Evolutionary conservation across 148 eudicot species (phyloP).

Genomic region (Pharnaceum exiguum): DNA sequence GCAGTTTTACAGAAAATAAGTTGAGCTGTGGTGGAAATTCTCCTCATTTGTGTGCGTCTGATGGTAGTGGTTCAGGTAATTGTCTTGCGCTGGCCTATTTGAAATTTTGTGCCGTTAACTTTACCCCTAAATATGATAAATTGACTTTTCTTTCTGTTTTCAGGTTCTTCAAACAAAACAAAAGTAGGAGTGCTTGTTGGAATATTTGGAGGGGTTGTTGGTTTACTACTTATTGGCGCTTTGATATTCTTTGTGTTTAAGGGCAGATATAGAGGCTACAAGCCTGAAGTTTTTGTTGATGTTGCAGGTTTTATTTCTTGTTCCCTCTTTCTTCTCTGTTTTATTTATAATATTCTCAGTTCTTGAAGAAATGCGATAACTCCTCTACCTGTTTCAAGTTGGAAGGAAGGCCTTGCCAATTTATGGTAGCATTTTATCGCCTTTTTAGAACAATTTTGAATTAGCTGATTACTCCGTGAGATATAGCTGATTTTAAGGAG

Average conservation of each 20-base stretch:
- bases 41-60: slow-evolving; percentile 53
- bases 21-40: slow-evolving; percentile 64
- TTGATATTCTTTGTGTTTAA: slow-evolving; percentile 47
- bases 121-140: slow-evolving; percentile 5
- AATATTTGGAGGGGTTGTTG: slow-evolving; percentile 49
- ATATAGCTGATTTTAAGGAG: too few species aligned
- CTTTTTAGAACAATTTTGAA: too few species aligned
- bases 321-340: not conserved
- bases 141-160: slow-evolving; percentile 15
- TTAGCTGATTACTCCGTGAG: too few species aligned
- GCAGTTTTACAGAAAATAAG: slow-evolving; percentile 78
- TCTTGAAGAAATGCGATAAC: not conserved
- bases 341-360: not conserved
- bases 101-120: too few species aligned
- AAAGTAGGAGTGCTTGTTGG: slow-evolving; percentile 56
- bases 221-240: slow-evolving; percentile 54
- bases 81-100: not conserved
- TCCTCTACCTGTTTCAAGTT: not conserved
- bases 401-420: not conserved
- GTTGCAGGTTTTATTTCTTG: slow-evolving; percentile 59
- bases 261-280: slow-evolving; percentile 50
- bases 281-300: slow-evolving; percentile 82
- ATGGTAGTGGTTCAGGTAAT: slow-evolving; percentile 31
- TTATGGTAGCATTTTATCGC: not conserved
- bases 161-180: slow-evolving; percentile 65